Evolutionary conservation across 495 filamentous ascomycete genomes (phyloP).

Genomic region (Cudoniella acicularis): DNA sequence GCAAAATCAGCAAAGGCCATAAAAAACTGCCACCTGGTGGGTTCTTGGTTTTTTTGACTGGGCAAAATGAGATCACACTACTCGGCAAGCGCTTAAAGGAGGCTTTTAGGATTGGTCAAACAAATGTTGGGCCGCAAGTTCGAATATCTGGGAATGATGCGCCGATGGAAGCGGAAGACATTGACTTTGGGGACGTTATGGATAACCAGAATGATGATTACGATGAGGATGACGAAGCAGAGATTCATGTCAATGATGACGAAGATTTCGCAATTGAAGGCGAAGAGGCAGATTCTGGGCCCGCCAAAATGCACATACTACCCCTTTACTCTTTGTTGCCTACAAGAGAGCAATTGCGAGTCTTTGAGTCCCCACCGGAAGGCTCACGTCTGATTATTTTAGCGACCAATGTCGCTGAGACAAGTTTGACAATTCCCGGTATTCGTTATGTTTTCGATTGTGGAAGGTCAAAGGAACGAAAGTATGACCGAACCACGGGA

Average conservation of each 20-base stretch:
- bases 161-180: constrained; percentile 79
- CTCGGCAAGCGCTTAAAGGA: constrained; percentile 74
- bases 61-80: constrained; percentile 82
- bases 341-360: constrained; percentile 83
- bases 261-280: constrained; percentile 54
- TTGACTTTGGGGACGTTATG: constrained; percentile 67
- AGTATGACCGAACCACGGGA: constrained; percentile 76
- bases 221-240: constrained; percentile 51
- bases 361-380: constrained; percentile 87
- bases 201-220: constrained; percentile 43
- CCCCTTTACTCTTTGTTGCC: constrained; percentile 94
- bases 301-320: constrained; percentile 70
- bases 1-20: constrained; percentile 85
- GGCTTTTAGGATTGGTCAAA: constrained; percentile 54
- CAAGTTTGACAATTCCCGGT: constrained; percentile 91
- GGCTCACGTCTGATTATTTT: constrained; percentile 84
- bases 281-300: constrained; percentile 44
- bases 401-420: constrained; percentile 97
- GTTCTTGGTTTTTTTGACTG: constrained; percentile 94
- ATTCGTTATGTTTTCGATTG: constrained; percentile 96
- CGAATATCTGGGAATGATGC: constrained; percentile 73
- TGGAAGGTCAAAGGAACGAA: constrained; percentile 86
- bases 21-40: constrained; percentile 86
- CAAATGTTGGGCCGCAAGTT: constrained; percentile 57
- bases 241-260: constrained; percentile 57